A percentile compares a stretch with the other conserved stretches of the same genome.
Conservation (phyloP, 306 rosid species). For the Calophaca sinica region DNA sequence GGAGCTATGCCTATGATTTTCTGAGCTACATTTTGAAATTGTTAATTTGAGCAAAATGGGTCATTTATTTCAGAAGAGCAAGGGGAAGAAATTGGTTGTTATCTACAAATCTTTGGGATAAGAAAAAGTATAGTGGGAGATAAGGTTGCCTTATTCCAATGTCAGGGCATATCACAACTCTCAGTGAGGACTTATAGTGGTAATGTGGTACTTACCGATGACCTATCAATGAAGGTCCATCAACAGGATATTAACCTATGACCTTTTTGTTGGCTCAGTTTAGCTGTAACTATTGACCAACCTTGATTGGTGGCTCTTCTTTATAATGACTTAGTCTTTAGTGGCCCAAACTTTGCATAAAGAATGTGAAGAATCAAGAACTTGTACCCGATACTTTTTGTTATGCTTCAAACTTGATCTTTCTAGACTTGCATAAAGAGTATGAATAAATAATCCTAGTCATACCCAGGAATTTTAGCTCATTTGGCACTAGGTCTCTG, state of each 20-base stretch:
- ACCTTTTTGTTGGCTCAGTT: not conserved
- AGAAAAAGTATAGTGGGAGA: not conserved
- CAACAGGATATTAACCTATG: not conserved
- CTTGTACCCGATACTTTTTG: not conserved
- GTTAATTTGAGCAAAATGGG: slow-evolving; percentile 1
- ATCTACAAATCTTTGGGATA: not conserved
- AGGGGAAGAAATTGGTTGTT: not conserved
- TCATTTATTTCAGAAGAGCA: not conserved
- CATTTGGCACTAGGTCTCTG: too few relatives aligned
- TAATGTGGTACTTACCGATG: not conserved
- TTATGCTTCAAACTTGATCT: not conserved
- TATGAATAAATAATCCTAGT: too few relatives aligned
- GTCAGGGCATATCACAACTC: not conserved
- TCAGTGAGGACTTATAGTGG: not conserved
- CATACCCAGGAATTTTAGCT: too few relatives aligned
- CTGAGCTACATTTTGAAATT: slow-evolving; percentile 7
- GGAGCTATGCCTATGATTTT: slow-evolving; percentile 23
- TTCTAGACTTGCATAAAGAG: too few relatives aligned
- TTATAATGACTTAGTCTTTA: slow-evolving; percentile 4
- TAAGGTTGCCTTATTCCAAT: slow-evolving; percentile 2
- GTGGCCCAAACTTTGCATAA: slow-evolving; percentile 8
- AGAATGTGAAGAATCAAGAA: slow-evolving; percentile 23
- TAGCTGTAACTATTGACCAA: not conserved
- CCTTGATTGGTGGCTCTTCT: slow-evolving; percentile 7
- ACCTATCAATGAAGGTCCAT: slow-evolving; percentile 7